These are phyloP conservation scores for Thozetella sp. DNA, from an alignment of 495 filamentous ascomycete species.

Conservation along the genomic window DNA sequence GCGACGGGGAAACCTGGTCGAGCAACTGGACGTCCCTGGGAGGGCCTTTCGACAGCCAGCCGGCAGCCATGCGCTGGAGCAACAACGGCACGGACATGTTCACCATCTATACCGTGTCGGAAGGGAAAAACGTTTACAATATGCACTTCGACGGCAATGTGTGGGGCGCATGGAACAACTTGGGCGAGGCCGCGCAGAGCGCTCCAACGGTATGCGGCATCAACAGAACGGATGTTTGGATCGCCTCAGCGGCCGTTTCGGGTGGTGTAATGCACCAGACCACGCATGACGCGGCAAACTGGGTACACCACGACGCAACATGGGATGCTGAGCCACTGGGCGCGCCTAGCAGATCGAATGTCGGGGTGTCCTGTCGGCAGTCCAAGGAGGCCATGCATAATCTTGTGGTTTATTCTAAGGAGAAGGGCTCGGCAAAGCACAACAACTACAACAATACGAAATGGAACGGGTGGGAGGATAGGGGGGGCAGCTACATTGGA, in stretches of 20 bases:
- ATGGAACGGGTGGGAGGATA: neutral
- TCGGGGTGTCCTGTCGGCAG: neutral
- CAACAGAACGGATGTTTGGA: neutral
- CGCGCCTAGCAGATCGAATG: neutral
- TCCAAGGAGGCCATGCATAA: neutral
- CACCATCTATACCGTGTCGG: neutral
- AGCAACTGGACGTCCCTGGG: slow-evolving; percentile 1
- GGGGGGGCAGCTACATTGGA: neutral
- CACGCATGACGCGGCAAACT: neutral
- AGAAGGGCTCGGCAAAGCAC: neutral
- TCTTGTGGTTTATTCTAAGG: neutral
- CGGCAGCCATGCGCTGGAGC: neutral
- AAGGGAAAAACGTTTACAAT: neutral
- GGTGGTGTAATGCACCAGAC: neutral
- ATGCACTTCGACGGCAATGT: neutral
- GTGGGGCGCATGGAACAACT: neutral
- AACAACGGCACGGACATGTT: neutral
- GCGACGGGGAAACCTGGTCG: neutral
- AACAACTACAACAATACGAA: neutral
- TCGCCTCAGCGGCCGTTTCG: neutral
- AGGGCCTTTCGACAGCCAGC: neutral
- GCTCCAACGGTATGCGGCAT: neutral
- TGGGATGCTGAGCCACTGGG: neutral
- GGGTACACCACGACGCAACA: neutral
- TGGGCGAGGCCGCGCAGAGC: neutral